Percentiles rank a stretch among this genome's conserved stretches.
Evolutionary conservation across 768 basidiomycete species (phyloP).

Genomic region (Kwoniella newhampshirensis): DNA sequence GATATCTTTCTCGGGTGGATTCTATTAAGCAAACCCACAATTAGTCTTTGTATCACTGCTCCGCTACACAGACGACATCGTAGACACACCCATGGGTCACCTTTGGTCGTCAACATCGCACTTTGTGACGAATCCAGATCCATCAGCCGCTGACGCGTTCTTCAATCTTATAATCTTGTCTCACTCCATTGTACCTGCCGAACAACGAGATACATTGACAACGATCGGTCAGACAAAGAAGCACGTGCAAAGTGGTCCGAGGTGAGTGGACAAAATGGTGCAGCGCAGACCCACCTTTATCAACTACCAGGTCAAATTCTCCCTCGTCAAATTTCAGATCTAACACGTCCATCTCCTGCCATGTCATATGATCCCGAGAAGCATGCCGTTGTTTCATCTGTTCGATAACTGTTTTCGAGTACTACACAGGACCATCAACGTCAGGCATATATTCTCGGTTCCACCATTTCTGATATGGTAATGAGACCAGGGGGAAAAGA

Average conservation of each 20-base stretch:
- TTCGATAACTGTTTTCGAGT: slow-evolving; percentile 50
- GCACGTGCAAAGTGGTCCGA: neutral
- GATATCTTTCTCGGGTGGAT: slow-evolving; percentile 51
- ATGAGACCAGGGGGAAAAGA: too few species aligned
- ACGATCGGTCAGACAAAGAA: too few species aligned
- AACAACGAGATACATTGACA: neutral
- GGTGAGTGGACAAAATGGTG: neutral
- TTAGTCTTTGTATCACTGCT: neutral
- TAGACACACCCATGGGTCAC: slow-evolving; percentile 53
- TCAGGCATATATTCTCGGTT: too few species aligned
- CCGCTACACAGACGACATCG: neutral
- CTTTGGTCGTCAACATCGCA: slow-evolving; percentile 53
- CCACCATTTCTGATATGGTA: too few species aligned
- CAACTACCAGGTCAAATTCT: slow-evolving; percentile 52
- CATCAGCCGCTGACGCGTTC: neutral
- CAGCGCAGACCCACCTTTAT: slow-evolving; percentile 45
- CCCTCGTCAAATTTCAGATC: slow-evolving; percentile 47
- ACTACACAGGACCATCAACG: slow-evolving; percentile 19
- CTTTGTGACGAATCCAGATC: slow-evolving; percentile 16
- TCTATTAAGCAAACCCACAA: slow-evolving; percentile 26
- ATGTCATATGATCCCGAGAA: slow-evolving; percentile 46
- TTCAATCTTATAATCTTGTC: neutral
- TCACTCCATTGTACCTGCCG: slow-evolving; percentile 49
- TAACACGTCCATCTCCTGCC: slow-evolving; percentile 54
- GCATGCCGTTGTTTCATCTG: slow-evolving; percentile 50